phyloP scores from a whole-genome alignment of 139 green algal genomes.

The Coelastrella sp. region DNA sequence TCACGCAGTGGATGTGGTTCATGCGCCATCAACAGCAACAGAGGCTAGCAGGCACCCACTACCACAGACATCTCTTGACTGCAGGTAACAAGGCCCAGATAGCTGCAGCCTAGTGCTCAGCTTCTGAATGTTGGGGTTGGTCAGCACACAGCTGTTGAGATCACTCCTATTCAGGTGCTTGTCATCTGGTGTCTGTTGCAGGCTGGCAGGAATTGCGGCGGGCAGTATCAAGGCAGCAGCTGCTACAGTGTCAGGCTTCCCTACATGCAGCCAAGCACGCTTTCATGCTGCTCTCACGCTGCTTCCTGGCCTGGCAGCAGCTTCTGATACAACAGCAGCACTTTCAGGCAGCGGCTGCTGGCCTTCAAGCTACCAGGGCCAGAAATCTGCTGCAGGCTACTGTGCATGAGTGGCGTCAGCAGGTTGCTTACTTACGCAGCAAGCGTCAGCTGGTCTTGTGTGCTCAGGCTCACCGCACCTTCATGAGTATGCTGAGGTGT shows the following conservation, averaged over 20 bases:
- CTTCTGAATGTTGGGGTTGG: too few species aligned
- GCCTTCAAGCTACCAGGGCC: not conserved
- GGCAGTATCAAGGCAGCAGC: not conserved
- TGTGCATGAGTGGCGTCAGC: not conserved
- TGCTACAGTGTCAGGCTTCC: slow-evolving; percentile 4
- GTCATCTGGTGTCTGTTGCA: not conserved
- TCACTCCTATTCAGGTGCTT: too few species aligned
- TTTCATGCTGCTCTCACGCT: slow-evolving; percentile 32
- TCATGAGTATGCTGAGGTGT: slow-evolving; percentile 20
- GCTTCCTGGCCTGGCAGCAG: slow-evolving; percentile 27
- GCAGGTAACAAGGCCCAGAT: slow-evolving; percentile 18
- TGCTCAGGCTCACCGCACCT: not conserved
- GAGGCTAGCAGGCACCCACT: not conserved
- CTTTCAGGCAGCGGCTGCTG: not conserved
- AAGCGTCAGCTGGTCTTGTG: slow-evolving; percentile 38
- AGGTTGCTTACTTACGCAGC: not conserved
- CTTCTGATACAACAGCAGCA: not conserved
- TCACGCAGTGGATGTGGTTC: slow-evolving; percentile 25
- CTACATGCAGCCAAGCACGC: not conserved
- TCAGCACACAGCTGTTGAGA: not conserved
- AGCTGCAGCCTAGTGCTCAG: too few species aligned
- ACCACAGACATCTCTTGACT: not conserved
- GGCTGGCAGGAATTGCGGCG: not conserved
- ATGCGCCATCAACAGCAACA: not conserved
- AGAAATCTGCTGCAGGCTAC: not conserved